Evolutionary conservation across 2,329 filamentous ascomycete genomes (phyloP), one percentile per base, ranked within the genome.

Genomic region (Epichloe gansuensis): DNA sequence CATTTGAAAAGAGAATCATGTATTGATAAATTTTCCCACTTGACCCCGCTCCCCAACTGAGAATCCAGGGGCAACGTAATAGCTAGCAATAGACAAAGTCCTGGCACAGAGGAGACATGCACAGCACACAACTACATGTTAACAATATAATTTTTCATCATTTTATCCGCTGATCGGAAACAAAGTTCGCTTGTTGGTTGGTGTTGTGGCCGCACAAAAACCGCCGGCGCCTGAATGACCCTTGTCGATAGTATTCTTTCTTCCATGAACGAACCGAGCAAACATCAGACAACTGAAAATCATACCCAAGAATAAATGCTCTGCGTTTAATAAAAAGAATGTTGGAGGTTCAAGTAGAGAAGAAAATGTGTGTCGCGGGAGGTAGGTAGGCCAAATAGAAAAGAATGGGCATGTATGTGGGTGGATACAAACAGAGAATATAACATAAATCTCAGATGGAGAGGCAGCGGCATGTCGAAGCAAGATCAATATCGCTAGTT

Each of bases 401-500:
- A 49, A 21, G 47, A 41, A 49, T 6, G n/a, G 13, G 25, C 17
- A 49, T 38, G 46, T 47, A 21, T 21, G 17, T 21, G 17, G 3
- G 35, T 15, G 23, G 42, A 31, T 13, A 23, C 5, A 39, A n/a
- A 23, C 4, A 17, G 21, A 27, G 13, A 47, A 39, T 47, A 39
- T 21, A 39, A 13, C 47, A 49, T 49, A n/a, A 40, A 42, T 49
- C 25, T n/a, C 47, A 34, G 23, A 3, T 27, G 38, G 47, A 49
- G 38, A 42, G 25, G 39, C 25, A 41, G 38, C 23, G n/a, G 25
- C 39, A 38, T 17, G 9, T 43, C 38, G 40, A 44, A 44, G n/a
- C 46, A 52, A 40, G 13, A 44, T 38, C 41, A 27, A 51, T 25
- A 51, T 47, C 50, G 44, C 44, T 51, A 36, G 21, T 47, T 53